These are phyloP conservation scores for Lophium mytilinum DNA, from an alignment of 495 filamentous ascomycete genomes.

Conservation along the genomic window DNA sequence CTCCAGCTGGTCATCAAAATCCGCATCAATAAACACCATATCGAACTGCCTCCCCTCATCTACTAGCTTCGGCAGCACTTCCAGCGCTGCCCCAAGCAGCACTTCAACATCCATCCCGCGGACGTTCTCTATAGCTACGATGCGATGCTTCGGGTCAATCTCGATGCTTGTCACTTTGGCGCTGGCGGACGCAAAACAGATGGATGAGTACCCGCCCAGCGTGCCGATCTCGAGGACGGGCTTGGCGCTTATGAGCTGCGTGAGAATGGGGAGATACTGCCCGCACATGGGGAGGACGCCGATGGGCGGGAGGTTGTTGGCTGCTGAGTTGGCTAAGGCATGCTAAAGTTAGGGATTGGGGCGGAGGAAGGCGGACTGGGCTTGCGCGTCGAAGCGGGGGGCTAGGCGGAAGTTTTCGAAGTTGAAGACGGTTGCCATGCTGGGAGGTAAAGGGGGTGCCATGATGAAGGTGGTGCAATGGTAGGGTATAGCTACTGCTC, in stretches of 20 bases:
- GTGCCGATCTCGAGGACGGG: slow-evolving; percentile 46
- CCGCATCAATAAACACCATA: slow-evolving; percentile 47
- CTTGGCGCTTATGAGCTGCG: slow-evolving; percentile 24
- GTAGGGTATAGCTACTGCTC: too few species aligned
- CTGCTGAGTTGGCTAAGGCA: too few species aligned
- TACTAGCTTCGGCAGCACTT: slow-evolving; percentile 37
- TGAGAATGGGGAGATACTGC: slow-evolving; percentile 37
- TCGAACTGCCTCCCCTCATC: slow-evolving; percentile 39
- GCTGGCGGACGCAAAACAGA: slow-evolving; percentile 42
- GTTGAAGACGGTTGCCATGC: too few species aligned
- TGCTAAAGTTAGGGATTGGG: not conserved
- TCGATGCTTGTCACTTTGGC: slow-evolving; percentile 43
- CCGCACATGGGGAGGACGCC: slow-evolving; percentile 35
- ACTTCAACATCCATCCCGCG: slow-evolving; percentile 37
- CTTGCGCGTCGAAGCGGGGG: too few species aligned
- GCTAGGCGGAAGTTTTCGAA: too few species aligned
- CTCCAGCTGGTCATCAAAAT: slow-evolving; percentile 40
- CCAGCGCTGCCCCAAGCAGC: slow-evolving; percentile 39
- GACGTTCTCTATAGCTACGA: slow-evolving; percentile 41
- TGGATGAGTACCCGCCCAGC: slow-evolving; percentile 44
- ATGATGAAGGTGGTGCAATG: too few species aligned
- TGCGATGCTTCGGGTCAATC: slow-evolving; percentile 32
- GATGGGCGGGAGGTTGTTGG: slow-evolving; percentile 28
- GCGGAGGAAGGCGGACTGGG: too few species aligned
- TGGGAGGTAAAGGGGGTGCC: too few species aligned